A percentile compares a stretch with the other conserved stretches of the same genome.
Conservation (phyloP, 1,284 basidiomycete genomes). For the Ganoderma multipileum region DNA sequence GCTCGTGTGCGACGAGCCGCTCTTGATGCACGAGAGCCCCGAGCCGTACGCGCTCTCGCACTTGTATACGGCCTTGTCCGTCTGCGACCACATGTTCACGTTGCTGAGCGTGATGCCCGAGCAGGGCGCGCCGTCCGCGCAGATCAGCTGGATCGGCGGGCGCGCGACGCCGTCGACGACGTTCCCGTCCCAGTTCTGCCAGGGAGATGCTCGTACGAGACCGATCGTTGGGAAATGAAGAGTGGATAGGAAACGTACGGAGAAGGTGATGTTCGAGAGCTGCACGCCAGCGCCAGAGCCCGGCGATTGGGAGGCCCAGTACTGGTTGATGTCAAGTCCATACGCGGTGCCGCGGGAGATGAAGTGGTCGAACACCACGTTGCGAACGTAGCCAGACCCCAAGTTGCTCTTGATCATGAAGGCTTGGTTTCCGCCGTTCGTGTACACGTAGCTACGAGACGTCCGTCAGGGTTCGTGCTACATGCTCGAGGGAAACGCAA, state of each 20-base stretch:
- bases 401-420: conserved; percentile 48
- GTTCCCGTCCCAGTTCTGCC: conserved; percentile 44
- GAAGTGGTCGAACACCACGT: conserved; percentile 45
- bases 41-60: conserved; percentile 44
- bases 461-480: too few relatives aligned
- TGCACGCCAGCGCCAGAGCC: conserved; percentile 38
- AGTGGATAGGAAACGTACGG: conserved; percentile 25
- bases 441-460: conserved; percentile 38
- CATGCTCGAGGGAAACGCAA: background rate
- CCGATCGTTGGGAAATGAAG: background rate
- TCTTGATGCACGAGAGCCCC: conserved; percentile 39
- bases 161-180: conserved; percentile 40
- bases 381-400: conserved; percentile 42
- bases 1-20: conserved; percentile 33
- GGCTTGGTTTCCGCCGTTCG: conserved; percentile 45
- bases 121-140: conserved; percentile 44
- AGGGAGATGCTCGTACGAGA: background rate
- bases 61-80: conserved; percentile 39
- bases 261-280: conserved; percentile 41
- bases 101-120: conserved; percentile 39
- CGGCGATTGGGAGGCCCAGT: conserved; percentile 38
- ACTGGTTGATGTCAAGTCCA: conserved; percentile 43
- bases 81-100: conserved; percentile 44
- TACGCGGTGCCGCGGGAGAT: conserved; percentile 42
- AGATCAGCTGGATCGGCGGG: conserved; percentile 42